These are phyloP conservation scores for Acanthamoeba rhysodes DNA, from an alignment of 208 protist genomes.

Conservation along the genomic window DNA sequence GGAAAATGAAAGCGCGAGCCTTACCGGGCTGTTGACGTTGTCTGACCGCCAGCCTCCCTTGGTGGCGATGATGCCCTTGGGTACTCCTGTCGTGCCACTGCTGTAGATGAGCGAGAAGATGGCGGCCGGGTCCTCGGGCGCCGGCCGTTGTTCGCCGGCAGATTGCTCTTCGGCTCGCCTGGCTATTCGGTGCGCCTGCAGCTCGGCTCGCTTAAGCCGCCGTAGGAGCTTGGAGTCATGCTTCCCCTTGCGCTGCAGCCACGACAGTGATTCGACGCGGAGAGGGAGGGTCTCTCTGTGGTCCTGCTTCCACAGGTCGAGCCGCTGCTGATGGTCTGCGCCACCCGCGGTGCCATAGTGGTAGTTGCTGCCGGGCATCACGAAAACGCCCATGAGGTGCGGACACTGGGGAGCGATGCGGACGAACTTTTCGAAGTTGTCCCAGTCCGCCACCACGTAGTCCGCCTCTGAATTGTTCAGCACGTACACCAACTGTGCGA, in stretches of 20 bases:
- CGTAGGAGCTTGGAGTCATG: not conserved
- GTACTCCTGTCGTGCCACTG: conserved; percentile 70
- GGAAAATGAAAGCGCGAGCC: too few species aligned
- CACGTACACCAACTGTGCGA: conserved; percentile 5
- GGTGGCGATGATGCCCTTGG: conserved; percentile 73
- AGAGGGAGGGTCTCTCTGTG: not conserved
- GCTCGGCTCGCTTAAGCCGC: not conserved
- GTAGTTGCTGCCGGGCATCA: not conserved
- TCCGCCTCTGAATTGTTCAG: conserved; percentile 36
- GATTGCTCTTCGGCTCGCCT: too few species aligned
- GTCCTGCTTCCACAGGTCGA: not conserved
- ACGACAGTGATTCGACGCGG: not conserved
- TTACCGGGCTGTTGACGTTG: not conserved
- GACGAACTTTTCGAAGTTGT: not conserved
- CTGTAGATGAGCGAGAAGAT: conserved; percentile 70
- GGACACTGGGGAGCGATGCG: not conserved
- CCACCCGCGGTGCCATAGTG: not conserved
- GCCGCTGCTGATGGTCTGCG: not conserved
- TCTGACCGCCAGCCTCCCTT: not conserved
- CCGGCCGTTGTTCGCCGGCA: too few species aligned
- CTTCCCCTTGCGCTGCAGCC: not conserved
- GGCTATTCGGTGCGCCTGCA: not conserved
- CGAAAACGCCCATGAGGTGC: not conserved
- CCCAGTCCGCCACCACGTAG: conserved; percentile 40
- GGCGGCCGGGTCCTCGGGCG: not conserved